Evolutionary conservation across 1,284 basidiomycete genomes (phyloP).

Genomic region (Ceratobasidium sp.): DNA sequence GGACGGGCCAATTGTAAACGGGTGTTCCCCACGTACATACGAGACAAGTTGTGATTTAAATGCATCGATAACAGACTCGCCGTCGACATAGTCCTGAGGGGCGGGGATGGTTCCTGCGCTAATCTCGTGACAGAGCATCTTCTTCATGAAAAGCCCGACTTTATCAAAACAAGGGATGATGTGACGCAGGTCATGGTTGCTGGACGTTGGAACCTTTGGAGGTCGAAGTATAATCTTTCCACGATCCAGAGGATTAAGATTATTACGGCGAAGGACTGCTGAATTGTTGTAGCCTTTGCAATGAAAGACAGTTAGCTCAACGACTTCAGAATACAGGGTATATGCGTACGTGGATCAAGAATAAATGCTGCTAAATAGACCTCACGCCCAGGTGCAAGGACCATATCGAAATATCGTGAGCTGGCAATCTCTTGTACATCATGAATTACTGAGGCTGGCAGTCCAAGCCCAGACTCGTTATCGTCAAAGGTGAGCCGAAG

Average conservation of each 20-base stretch:
- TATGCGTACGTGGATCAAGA: conserved; percentile 31
- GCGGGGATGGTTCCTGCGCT: conserved; percentile 2
- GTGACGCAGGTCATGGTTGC: conserved; percentile 6
- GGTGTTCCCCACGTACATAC: conserved; percentile 16
- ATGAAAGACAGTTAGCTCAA: background rate
- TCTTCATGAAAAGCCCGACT: conserved; percentile 7
- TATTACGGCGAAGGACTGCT: background rate
- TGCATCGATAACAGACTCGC: background rate
- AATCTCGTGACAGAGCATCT: conserved; percentile 12
- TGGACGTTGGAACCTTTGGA: background rate
- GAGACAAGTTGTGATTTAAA: conserved; percentile 30
- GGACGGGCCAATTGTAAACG: background rate
- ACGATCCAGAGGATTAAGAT: background rate
- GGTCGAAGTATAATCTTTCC: background rate
- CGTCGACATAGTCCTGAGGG: background rate
- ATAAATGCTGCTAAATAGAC: conserved; percentile 36
- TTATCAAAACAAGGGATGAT: conserved; percentile 11
- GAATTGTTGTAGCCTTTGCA: conserved; percentile 3
- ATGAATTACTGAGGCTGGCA: conserved; percentile 7
- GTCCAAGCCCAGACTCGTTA: conserved; percentile 17
- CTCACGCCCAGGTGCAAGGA: conserved; percentile 14
- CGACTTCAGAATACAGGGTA: background rate
- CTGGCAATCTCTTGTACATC: background rate
- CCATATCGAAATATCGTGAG: conserved; percentile 26
- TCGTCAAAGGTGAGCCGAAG: conserved; percentile 17